Evolutionary conservation across 345 rosid species (phyloP), one percentile per base, ranked within the genome.

Genomic region (Gossypium ekmanianum): DNA sequence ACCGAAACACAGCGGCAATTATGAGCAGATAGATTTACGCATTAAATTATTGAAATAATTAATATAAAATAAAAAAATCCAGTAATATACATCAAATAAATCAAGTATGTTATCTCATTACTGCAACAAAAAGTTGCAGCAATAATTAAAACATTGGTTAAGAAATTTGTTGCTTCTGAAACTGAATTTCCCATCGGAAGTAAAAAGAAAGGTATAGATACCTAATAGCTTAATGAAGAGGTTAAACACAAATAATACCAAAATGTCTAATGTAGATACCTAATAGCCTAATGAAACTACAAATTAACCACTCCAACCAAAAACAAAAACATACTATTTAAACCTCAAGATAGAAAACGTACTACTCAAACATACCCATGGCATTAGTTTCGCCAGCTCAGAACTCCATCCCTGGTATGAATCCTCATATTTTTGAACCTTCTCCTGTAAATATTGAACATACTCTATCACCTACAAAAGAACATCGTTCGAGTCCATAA

Each of bases 381-480:
- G 92, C 68, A 84, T 80, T 83, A 92, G 83, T 78, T 96, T 96
- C 17, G 90, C 82, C 47, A 91, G 94, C 67, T 93, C 99, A 7
- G 87, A 81, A 83, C 78, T 88, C 98, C 98, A 96, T 24, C 93
- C 93, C 51, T 87, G 90, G 84, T 87, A 89, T 2, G 97, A 81
- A 56, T 87, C 98, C 84, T 93, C 99, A 61, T 87, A 86, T 72
- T 90, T 96, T 48, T 93, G 87, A 71, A 93, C 87, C 52, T 84
- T 96, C 64, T 89, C 97, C 78, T 93, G 97, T 84, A 96, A 78
- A 85, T 78, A 90, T 78, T 83, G 97, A 7, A 93, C 91, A 67
- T 96, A 86, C 76, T 93, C 97, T 18, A 96, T 96, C 59, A 96
- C 98, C 99, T 95, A 85, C 56, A 80, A 41, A 61, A 57, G 48